A percentile compares a stretch with the other conserved stretches of the same genome.
phyloP scores from a whole-genome alignment of 345 rosid species.

The Salix udensis region DNA sequence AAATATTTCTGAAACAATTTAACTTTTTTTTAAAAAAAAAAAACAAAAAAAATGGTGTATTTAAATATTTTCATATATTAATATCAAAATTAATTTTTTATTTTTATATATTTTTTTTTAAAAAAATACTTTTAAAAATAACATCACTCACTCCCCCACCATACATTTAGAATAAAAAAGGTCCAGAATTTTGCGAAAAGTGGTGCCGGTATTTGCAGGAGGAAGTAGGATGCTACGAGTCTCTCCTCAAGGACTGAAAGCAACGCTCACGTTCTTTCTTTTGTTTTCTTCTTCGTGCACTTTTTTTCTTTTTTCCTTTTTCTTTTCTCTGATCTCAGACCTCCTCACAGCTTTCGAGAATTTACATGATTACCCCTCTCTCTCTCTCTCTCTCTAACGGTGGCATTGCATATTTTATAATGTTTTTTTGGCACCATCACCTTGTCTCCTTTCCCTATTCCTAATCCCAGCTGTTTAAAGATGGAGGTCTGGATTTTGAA shows the following conservation, averaged over 20 bases:
- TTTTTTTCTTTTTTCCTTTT: no score
- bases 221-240: neutral
- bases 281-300: constrained; percentile 13
- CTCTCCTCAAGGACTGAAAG: constrained; percentile 8
- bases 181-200: neutral
- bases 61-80: no score
- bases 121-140: no score
- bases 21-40: no score
- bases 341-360: neutral
- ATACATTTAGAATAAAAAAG: neutral
- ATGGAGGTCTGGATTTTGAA: constrained; percentile 1
- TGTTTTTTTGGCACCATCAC: neutral
- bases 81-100: no score
- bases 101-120: no score
- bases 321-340: neutral
- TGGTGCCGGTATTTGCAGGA: constrained; percentile 5
- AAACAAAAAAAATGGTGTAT: no score
- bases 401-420: neutral
- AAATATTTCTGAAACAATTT: no score
- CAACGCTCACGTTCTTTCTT: constrained; percentile 20
- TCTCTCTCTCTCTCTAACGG: neutral
- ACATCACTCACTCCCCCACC: no score
- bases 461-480: neutral
- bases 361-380: neutral
- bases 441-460: neutral